Percentiles rank a stretch among this genome's conserved stretches.
Evolutionary conservation across 192 early-diverging fungal genomes (phyloP).

Genomic region (Podochytrium sp.): DNA sequence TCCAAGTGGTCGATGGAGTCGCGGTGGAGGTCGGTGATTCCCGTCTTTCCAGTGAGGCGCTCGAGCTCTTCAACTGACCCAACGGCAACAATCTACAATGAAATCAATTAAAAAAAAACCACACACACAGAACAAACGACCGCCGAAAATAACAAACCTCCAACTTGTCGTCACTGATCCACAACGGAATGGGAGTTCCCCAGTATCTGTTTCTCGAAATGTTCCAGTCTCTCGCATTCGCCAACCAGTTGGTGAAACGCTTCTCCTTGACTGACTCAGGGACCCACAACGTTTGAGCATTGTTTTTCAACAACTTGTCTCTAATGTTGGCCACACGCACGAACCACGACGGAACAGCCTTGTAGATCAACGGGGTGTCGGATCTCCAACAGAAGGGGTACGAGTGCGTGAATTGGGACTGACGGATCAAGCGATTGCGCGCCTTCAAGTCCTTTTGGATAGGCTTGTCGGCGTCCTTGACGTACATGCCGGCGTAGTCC

Average conservation of each 20-base stretch:
- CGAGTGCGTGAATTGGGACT: conserved; percentile 87
- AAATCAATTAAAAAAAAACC: neutral
- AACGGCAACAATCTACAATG: conserved; percentile 70
- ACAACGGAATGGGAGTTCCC: conserved; percentile 99
- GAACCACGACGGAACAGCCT: conserved; percentile 97
- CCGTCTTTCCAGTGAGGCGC: conserved; percentile 77
- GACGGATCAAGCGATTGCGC: conserved; percentile 82
- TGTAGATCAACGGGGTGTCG: conserved; percentile 96
- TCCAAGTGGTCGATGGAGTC: conserved; percentile 96
- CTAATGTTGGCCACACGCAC: conserved; percentile 84
- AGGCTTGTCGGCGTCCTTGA: conserved; percentile 97
- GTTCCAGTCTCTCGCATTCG: conserved; percentile 95
- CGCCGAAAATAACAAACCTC: conserved; percentile 47
- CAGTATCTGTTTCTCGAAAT: conserved; percentile 97
- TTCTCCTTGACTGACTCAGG: conserved; percentile 96
- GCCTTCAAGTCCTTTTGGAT: conserved; percentile 92
- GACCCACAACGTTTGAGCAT: conserved; percentile 90
- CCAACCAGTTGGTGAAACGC: conserved; percentile 97
- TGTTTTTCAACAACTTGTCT: conserved; percentile 86
- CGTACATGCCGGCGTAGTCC: conserved; percentile 81
- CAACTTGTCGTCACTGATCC: conserved; percentile 91
- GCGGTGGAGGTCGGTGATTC: conserved; percentile 92
- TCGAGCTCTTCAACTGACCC: conserved; percentile 91
- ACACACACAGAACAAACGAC: neutral
- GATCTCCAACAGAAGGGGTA: conserved; percentile 99